Conservation (phyloP, 2,329 filamentous ascomycete species). For the Fusarium hostae region DNA sequence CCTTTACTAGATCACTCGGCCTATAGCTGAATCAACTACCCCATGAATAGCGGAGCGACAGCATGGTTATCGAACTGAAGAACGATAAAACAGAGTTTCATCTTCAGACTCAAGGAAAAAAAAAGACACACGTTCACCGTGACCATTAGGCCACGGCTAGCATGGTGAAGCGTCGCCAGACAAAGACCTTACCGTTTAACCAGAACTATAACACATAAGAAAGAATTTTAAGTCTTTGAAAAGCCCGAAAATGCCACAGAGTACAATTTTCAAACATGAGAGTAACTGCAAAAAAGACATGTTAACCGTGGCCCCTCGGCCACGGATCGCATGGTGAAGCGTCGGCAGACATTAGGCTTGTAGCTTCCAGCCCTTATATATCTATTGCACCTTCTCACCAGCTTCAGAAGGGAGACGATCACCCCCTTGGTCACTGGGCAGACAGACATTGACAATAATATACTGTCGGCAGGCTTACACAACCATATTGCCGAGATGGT, state of each 20-base stretch:
- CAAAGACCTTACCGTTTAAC: background rate
- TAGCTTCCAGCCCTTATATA: background rate
- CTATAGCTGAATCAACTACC: background rate
- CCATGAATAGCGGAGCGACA: too few species aligned
- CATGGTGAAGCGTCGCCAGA: background rate
- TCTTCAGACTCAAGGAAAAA: background rate
- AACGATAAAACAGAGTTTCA: background rate
- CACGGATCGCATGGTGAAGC: background rate
- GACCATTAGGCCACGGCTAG: background rate
- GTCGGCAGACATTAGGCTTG: background rate
- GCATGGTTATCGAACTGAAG: background rate
- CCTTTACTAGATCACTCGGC: background rate
- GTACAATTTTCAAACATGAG: background rate
- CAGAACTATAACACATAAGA: background rate
- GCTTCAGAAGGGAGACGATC: accelerated
- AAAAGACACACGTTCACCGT: background rate
- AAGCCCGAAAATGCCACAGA: background rate
- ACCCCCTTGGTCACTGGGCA: accelerated
- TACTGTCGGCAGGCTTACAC: background rate
- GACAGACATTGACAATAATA: accelerated
- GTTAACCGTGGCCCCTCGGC: background rate
- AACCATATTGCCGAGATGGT: accelerated
- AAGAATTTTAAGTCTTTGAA: background rate
- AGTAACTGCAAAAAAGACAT: background rate
- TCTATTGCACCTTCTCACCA: background rate